These are phyloP conservation scores for Acrocalymma vagum DNA, from an alignment of 2,329 filamentous ascomycete genomes.

Conservation along the genomic window DNA sequence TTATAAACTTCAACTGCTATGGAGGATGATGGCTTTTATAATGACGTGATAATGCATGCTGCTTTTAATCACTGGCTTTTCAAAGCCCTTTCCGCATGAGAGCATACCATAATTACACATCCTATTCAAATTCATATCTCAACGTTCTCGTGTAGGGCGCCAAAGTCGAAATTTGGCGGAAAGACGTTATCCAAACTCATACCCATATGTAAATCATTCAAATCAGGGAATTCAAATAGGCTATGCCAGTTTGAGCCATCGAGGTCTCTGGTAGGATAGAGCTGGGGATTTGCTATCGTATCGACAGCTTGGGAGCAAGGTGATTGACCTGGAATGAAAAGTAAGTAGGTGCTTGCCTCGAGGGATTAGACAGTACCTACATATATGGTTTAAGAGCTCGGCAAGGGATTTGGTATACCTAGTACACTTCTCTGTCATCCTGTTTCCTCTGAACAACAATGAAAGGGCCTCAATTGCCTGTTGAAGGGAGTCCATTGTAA, in stretches of 20 bases:
- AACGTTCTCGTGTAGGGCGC: no score
- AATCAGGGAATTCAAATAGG: slow-evolving; percentile 11
- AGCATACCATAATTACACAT: neutral
- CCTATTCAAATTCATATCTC: no score
- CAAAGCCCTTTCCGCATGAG: neutral
- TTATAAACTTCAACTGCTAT: no score
- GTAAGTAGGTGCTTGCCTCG: neutral
- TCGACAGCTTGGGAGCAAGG: neutral
- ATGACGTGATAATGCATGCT: neutral
- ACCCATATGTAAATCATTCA: slow-evolving; percentile 14
- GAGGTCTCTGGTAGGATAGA: neutral
- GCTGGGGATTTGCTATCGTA: neutral
- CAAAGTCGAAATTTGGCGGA: slow-evolving; percentile 2
- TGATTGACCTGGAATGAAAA: neutral
- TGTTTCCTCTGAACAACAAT: slow-evolving; percentile 15
- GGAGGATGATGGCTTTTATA: no score
- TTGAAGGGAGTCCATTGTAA: slow-evolving; percentile 10
- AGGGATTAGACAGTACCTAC: slow-evolving; percentile 2
- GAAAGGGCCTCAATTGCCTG: slow-evolving; percentile 19
- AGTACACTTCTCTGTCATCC: slow-evolving; percentile 19
- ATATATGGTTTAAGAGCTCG: slow-evolving; percentile 7
- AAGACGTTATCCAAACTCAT: slow-evolving; percentile 13
- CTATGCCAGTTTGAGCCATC: neutral
- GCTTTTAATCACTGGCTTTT: no score
- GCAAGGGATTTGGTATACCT: slow-evolving; percentile 14